These are phyloP conservation scores for Rhinocladiella mackenziei DNA, from an alignment of 2,329 filamentous ascomycete species.

Conservation along the genomic window DNA sequence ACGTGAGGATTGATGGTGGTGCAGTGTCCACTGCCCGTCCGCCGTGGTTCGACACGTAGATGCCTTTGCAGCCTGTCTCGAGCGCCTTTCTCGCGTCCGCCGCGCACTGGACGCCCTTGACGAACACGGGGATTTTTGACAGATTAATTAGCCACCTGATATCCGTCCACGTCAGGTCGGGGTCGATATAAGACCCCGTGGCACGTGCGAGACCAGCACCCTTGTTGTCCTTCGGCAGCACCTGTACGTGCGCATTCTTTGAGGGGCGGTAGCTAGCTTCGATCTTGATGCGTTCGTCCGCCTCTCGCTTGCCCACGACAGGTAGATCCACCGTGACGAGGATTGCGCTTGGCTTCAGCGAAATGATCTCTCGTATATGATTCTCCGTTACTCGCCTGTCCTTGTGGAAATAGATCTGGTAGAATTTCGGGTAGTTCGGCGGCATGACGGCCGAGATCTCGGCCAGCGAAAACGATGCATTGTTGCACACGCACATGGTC, in stretches of 20 bases:
- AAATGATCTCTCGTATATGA: constrained; percentile 49
- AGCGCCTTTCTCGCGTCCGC: constrained; percentile 53
- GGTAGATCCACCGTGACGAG: constrained; percentile 54
- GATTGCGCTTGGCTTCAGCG: constrained; percentile 41
- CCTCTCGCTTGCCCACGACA: constrained; percentile 53
- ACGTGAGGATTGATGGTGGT: constrained; percentile 51
- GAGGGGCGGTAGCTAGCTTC: no score
- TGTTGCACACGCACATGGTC: constrained; percentile 39
- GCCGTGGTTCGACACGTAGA: constrained; percentile 57
- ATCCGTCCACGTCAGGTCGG: constrained; percentile 51
- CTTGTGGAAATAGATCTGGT: constrained; percentile 61
- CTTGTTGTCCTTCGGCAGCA: constrained; percentile 45
- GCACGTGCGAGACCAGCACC: constrained; percentile 47
- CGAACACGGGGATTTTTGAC: constrained; percentile 49
- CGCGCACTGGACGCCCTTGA: constrained; percentile 56
- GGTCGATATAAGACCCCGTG: constrained; percentile 47
- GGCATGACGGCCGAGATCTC: constrained; percentile 46
- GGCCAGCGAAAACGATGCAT: constrained; percentile 55
- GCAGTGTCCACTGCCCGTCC: constrained; percentile 50
- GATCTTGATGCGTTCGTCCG: constrained; percentile 51
- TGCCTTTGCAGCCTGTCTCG: constrained; percentile 50
- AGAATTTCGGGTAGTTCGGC: constrained; percentile 32
- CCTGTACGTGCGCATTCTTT: constrained; percentile 10
- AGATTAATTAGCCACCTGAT: constrained; percentile 51
- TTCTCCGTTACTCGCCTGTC: constrained; percentile 50